These are phyloP conservation scores for Solanum hybrid DNA, from an alignment of 305 asterid species.

Conservation along the genomic window DNA sequence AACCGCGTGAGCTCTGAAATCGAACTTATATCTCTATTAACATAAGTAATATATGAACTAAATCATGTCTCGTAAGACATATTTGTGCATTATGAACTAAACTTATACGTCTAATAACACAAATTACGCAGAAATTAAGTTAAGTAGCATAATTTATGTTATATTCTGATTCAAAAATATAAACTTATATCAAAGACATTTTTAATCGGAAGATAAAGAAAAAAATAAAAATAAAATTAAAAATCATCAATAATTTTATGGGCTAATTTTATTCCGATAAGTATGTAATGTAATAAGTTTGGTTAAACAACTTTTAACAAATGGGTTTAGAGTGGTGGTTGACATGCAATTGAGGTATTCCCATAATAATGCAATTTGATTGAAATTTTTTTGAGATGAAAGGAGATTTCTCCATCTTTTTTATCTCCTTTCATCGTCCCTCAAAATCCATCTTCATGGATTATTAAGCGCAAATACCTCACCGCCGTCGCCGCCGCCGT, in stretches of 20 bases:
- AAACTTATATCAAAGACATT: background rate
- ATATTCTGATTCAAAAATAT: background rate
- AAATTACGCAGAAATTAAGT: background rate
- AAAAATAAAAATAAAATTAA: background rate
- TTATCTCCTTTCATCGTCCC: background rate
- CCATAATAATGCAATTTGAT: background rate
- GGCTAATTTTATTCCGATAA: background rate
- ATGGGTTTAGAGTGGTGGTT: background rate
- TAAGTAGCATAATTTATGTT: background rate
- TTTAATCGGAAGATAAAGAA: fast-evolving
- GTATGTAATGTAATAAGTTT: background rate
- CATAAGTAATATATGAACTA: background rate
- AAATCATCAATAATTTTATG: background rate
- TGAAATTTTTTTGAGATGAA: background rate
- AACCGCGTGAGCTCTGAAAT: background rate
- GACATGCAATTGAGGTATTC: background rate
- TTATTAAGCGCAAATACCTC: background rate
- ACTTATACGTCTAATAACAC: background rate
- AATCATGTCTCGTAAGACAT: background rate
- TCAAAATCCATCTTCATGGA: background rate
- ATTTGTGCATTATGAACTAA: background rate
- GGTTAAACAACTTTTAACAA: background rate
- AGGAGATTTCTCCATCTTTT: background rate
- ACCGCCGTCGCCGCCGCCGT: background rate
- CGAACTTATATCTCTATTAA: too few species aligned